Percentiles rank a stretch among this genome's conserved stretches.
These are phyloP conservation scores for Rhododendron henanense DNA, from an alignment of 148 eudicot species.

Conservation along the genomic window DNA sequence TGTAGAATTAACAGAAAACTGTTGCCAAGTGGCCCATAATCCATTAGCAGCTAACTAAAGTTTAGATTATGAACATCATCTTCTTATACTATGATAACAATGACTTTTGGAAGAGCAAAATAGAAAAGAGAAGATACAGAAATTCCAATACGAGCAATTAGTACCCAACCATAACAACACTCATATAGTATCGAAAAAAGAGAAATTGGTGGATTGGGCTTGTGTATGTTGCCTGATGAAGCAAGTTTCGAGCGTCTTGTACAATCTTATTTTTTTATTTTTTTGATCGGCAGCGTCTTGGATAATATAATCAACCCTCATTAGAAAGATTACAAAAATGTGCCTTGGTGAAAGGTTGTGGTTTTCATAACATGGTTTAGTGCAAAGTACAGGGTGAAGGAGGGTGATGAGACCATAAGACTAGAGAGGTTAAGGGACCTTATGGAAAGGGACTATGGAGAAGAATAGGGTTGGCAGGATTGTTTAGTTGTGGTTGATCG, in stretches of 20 bases:
- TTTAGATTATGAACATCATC: not conserved
- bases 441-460: not conserved
- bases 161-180: not conserved
- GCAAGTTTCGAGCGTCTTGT: not conserved
- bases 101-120: not conserved
- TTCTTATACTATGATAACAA: not conserved
- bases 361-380: not conserved
- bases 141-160: not conserved
- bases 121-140: not conserved
- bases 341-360: not conserved
- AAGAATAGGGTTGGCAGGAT: not conserved
- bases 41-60: not conserved
- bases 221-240: not conserved
- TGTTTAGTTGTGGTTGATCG: not conserved
- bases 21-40: not conserved
- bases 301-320: not conserved
- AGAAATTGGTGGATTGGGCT: not conserved
- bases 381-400: not conserved
- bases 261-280: too few relatives aligned
- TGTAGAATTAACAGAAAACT: not conserved
- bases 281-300: not conserved
- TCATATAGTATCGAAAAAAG: not conserved
- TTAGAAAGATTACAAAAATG: not conserved
- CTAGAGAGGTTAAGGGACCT: not conserved
- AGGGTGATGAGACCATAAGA: not conserved